Evolutionary conservation across 169 alveolate genomes (phyloP), one percentile per base, ranked within the genome.

Genomic region (Plasmodium reichenowi): DNA sequence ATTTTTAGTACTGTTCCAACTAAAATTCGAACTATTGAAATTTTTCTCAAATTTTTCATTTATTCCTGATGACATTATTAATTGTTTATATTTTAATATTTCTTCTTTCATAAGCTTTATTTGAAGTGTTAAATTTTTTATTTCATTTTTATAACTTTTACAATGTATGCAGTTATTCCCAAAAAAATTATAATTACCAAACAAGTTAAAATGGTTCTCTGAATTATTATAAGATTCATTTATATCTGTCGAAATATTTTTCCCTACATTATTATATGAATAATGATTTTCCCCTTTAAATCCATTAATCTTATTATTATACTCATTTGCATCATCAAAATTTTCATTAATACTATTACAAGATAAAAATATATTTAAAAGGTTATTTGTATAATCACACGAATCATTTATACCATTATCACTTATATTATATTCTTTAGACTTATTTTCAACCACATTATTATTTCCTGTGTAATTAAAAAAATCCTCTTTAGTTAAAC

Each of bases 331-430:
- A 29, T 26, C 56, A 22, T 64, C 78, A 58, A 64, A 78, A 54
- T 78, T 78, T 66, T 78, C 89, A 58, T 78, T 78, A 48, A 78
- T 78, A n/a, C 89, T 78, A 78, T 78, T 78, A 59, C 89, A 78
- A 10, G 89, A 78, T 22, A 78, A 71, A 58, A 78, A 78, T 78
- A 78, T 66, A 78, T 78, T 78, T 26, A 78, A 58, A 58, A 78
- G 48, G 45, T 66, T 78, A 59, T 78, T 78, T 78, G 80, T 78
- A 56, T 78, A 78, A 64, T 78, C 89, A 56, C 22, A 56, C 38
- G 89, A 32, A 17, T 78, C 89, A 24, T 75, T 75, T 20, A 13
- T 20, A 17, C 67, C 89, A 12, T 66, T 67, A 29, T 78, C 76
- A 64, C 52, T 15, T 50, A 56, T 0, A 26, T 50, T 78, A 9